Base-by-base conservation (phyloP, 176 grass and related monocot species). In the Guadua angustifolia region DNA sequence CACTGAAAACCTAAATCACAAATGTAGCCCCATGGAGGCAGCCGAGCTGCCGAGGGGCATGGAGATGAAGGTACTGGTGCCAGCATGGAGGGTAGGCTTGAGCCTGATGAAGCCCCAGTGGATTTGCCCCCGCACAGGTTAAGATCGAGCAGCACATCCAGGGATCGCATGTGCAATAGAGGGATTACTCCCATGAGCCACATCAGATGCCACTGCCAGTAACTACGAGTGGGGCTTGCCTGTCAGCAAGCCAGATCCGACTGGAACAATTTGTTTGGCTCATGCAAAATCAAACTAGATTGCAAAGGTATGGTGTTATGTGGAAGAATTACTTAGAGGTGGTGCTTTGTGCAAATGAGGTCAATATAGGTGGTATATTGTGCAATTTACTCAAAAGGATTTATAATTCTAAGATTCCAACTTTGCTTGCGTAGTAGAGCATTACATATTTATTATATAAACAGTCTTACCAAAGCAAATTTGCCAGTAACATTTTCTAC, bases 381-480 rank as follows among this genome's bases (percentile, higher is more conserved):
- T 63, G 40, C 16, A 79, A 79, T 38, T 22, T 39, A 71, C 21
- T 67, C 13, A 18, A 69, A 69, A 55, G 24, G 10, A 39, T 42
- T 57, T 26, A 19, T 57, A 69, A 24, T 69, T 65, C 10, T 43
- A 0, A 40, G 35, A 33, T 24, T 16, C 11, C 10, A 66, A 52
- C 46, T 42, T 17, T 55, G 45, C 21, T 25, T 84, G 44, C 19
- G 1, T 8, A 6, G 40, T 83, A 73, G 5, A 83, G 33, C 11
- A 56, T 26, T 73, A 17, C 44, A 69, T 4, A 55, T 8, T 73
- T 18, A 57, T 14, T 33, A 53, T 22, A 75, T 33, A 39, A 80
- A 80, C 32, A 79, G 21, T 29, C 33, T 33, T 36, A 56, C 40
- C 29, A 85, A 62, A 85, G 40, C 17, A 71, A 29, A 81, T 60